Conservation (phyloP, 371 early-diverging fungal genomes). For the Syncephalastrum racemosum region DNA sequence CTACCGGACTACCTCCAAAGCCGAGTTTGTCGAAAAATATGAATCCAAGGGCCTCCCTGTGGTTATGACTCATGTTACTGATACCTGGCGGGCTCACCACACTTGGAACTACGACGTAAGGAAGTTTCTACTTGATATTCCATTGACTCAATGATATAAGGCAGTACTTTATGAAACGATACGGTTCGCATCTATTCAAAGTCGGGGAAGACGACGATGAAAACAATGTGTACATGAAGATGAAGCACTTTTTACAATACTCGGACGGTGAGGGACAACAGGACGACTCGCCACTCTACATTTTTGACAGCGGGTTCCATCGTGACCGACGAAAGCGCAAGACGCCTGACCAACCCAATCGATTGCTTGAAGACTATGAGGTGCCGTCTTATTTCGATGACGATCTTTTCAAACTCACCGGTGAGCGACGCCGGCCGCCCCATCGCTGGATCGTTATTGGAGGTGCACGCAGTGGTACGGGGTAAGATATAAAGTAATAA, state of each 20-base stretch:
- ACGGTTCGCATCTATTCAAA: conserved; percentile 69
- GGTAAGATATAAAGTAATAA: conserved; percentile 22
- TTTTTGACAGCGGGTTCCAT: conserved; percentile 75
- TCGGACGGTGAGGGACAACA: conserved; percentile 49
- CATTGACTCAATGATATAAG: background rate
- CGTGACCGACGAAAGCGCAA: conserved; percentile 27
- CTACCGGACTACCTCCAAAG: conserved; percentile 43
- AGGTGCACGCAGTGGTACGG: conserved; percentile 65
- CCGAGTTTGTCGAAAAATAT: conserved; percentile 60
- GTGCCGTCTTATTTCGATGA: conserved; percentile 76
- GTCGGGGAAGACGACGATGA: conserved; percentile 83
- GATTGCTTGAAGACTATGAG: conserved; percentile 65
- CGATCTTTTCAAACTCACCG: conserved; percentile 73
- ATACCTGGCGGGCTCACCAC: conserved; percentile 60
- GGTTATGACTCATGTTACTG: conserved; percentile 61
- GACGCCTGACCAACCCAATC: conserved; percentile 9
- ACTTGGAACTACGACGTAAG: conserved; percentile 65
- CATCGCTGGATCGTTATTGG: conserved; percentile 71
- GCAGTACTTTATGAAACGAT: conserved; percentile 52
- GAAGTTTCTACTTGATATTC: background rate
- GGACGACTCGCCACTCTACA: conserved; percentile 84
- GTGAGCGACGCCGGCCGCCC: conserved; percentile 62
- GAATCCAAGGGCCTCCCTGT: conserved; percentile 64
- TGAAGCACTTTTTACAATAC: conserved; percentile 73
- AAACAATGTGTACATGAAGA: conserved; percentile 67